Evolutionary conservation across 805 yeast genomes (phyloP).

Genomic region (Metschnikowia bowlesiae): DNA sequence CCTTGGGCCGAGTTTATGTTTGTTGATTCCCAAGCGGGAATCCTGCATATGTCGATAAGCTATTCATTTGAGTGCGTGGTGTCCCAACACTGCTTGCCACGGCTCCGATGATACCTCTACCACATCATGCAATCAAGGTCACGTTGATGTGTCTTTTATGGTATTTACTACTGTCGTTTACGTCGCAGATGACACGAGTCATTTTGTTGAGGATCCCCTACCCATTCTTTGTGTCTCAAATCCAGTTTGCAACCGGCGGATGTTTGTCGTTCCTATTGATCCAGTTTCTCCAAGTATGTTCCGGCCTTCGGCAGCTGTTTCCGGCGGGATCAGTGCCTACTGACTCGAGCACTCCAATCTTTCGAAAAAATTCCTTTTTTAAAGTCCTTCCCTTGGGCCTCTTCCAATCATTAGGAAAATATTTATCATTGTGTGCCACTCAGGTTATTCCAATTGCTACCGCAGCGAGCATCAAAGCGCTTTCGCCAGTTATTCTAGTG

Average conservation of each 20-base stretch:
- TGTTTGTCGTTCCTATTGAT: constrained; percentile 39
- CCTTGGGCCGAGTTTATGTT: constrained; percentile 44
- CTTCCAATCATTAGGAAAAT: constrained; percentile 63
- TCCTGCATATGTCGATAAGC: constrained; percentile 2
- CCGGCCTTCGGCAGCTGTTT: constrained; percentile 30
- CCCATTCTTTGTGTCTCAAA: constrained; percentile 62
- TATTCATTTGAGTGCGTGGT: not conserved
- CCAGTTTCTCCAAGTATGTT: constrained; percentile 21
- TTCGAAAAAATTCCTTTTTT: constrained; percentile 32
- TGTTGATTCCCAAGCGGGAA: not conserved
- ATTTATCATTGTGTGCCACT: constrained; percentile 59
- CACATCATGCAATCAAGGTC: constrained; percentile 22
- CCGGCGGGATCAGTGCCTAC: constrained; percentile 55
- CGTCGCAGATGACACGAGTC: constrained; percentile 59
- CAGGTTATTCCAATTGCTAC: constrained; percentile 64
- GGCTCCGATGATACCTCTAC: not conserved
- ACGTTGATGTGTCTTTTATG: constrained; percentile 48
- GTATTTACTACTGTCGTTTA: constrained; percentile 59
- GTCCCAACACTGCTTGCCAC: not conserved
- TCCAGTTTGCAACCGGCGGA: constrained; percentile 55
- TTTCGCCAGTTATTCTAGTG: constrained; percentile 60
- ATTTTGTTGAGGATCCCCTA: constrained; percentile 52
- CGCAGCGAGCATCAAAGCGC: constrained; percentile 64
- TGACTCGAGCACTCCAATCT: constrained; percentile 20
- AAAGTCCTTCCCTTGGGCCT: constrained; percentile 58